phyloP scores from a whole-genome alignment of 2,329 filamentous ascomycete species.

The Cordyceps fumosorosea region DNA sequence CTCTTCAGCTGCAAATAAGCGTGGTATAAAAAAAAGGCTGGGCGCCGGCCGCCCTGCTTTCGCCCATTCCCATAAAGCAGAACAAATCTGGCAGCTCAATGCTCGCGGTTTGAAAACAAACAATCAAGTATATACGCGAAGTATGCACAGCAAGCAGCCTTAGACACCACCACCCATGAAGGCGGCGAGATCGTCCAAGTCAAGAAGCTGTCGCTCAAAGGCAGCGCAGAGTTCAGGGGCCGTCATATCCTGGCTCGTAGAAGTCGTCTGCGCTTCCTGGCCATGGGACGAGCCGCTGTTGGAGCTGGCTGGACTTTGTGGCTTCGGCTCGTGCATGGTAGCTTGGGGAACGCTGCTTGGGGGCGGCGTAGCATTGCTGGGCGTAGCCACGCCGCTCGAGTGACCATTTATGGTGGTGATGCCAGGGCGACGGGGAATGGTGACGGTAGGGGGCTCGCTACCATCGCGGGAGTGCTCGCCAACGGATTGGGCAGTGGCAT shows the following conservation, averaged over 20 bases:
- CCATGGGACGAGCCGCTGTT: constrained; percentile 26
- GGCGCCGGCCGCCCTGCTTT: neutral
- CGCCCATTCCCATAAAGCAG: neutral
- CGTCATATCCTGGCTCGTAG: constrained; percentile 47
- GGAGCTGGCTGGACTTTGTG: constrained; percentile 25
- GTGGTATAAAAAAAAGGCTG: neutral
- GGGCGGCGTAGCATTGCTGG: constrained; percentile 11
- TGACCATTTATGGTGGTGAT: constrained; percentile 55
- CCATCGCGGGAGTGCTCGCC: constrained; percentile 39
- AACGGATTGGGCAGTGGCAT: constrained; percentile 28
- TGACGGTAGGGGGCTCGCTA: constrained; percentile 42
- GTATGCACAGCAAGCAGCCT: neutral
- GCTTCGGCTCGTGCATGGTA: constrained; percentile 30
- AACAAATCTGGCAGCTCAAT: constrained; percentile 2
- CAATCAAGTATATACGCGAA: neutral
- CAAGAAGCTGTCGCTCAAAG: constrained; percentile 53
- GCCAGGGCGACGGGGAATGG: constrained; percentile 43
- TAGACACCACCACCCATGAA: constrained; percentile 58
- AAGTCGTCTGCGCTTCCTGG: constrained; percentile 27
- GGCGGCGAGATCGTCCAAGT: constrained; percentile 54
- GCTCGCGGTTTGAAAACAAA: neutral
- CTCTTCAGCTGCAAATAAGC: neutral
- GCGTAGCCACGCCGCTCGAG: constrained; percentile 34
- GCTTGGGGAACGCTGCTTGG: constrained; percentile 16
- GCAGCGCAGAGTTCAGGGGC: constrained; percentile 51